Evolutionary conservation across 148 eudicot genomes (phyloP).

Genomic region (Drosera capensis): DNA sequence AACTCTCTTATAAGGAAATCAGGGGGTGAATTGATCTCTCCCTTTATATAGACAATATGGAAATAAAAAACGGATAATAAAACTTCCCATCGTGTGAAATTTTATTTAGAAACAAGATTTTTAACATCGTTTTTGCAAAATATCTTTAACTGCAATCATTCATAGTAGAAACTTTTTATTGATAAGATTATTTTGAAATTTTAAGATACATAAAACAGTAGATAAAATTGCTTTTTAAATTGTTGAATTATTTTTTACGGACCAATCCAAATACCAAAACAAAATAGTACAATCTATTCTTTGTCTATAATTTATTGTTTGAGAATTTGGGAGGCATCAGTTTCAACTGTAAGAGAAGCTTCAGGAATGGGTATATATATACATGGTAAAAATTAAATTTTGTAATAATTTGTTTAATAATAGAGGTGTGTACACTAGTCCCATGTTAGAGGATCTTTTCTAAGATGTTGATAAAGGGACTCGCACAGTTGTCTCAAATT

Average conservation of each 20-base stretch:
- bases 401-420: too few relatives aligned
- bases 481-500: too few relatives aligned
- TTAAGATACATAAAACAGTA: neutral
- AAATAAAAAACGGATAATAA: too few relatives aligned
- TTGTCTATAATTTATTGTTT: neutral
- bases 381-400: too few relatives aligned
- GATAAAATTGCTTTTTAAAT: neutral
- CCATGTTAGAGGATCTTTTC: neutral
- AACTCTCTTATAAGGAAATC: too few relatives aligned
- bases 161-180: neutral
- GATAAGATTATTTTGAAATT: neutral
- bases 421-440: neutral
- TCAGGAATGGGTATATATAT: neutral
- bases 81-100: too few relatives aligned
- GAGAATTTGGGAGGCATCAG: neutral
- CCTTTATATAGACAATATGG: too few relatives aligned
- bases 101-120: too few relatives aligned
- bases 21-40: too few relatives aligned
- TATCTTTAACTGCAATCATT: too few relatives aligned
- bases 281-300: neutral
- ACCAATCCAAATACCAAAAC: neutral
- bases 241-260: neutral
- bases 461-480: neutral
- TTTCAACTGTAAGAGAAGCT: neutral
- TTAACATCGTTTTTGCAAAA: too few relatives aligned